Conservation (phyloP, 441 rosid genomes). For the Gossypium lobatum region DNA sequence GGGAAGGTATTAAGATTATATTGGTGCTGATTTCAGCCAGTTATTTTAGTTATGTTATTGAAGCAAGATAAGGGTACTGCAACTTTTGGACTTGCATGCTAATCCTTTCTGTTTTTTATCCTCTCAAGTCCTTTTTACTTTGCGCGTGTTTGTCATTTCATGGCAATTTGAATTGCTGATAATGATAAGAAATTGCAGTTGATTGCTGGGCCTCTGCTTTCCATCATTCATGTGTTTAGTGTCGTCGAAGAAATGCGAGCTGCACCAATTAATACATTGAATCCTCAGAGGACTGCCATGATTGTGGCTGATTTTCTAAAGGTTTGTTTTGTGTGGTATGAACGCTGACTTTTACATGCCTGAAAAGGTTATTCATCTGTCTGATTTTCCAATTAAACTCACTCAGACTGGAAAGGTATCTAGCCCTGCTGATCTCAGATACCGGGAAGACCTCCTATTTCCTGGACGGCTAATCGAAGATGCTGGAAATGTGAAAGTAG, state of each 20-base stretch:
- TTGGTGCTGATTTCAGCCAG: background rate
- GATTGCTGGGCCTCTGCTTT: conserved; percentile 77
- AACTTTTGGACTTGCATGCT: background rate
- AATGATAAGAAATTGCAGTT: conserved; percentile 45
- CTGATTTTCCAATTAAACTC: conserved; percentile 16
- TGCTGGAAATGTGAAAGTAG: conserved; percentile 85
- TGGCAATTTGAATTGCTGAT: background rate
- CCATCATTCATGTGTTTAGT: conserved; percentile 53
- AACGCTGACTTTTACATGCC: conserved; percentile 1
- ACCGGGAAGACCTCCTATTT: conserved; percentile 65
- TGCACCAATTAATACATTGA: conserved; percentile 75
- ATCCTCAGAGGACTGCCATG: conserved; percentile 89
- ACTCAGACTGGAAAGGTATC: conserved; percentile 69
- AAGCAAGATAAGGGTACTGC: background rate
- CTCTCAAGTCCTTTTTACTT: background rate
- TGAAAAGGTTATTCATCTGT: conserved; percentile 12
- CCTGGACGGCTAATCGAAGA: conserved; percentile 76
- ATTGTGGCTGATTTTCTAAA: conserved; percentile 77
- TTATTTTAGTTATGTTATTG: background rate
- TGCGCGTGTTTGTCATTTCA: background rate
- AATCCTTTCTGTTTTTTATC: background rate
- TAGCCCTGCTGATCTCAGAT: conserved; percentile 83
- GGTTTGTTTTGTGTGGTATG: conserved; percentile 32
- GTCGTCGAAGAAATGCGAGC: conserved; percentile 87
- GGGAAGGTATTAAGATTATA: conserved; percentile 56